These are phyloP conservation scores for Candolleomyces efflorescens DNA, from an alignment of 768 basidiomycete species.

Conservation along the genomic window DNA sequence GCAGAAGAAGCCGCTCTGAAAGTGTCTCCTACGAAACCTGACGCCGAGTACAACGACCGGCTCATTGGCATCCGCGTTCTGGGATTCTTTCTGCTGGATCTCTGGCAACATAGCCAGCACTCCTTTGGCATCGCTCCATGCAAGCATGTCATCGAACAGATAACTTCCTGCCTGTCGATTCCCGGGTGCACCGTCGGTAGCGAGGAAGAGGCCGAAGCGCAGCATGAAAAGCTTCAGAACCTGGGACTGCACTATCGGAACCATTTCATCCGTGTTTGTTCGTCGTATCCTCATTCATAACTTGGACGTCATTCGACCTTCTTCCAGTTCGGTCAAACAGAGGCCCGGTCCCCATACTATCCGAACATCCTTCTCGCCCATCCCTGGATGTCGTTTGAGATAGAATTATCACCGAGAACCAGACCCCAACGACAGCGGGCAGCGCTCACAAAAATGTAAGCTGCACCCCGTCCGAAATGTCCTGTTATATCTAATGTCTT, in stretches of 20 bases:
- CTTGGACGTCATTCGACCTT: neutral
- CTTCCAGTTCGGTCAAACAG: neutral
- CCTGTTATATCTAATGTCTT: neutral
- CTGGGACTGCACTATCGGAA: neutral
- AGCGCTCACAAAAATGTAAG: neutral
- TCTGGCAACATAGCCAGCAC: neutral
- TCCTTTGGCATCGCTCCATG: neutral
- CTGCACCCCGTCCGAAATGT: neutral
- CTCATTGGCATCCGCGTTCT: neutral
- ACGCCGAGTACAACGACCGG: neutral
- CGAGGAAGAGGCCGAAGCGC: too few relatives aligned
- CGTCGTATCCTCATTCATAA: neutral
- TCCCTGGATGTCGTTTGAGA: neutral
- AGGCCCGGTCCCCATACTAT: neutral
- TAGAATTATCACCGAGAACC: neutral
- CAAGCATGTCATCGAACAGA: neutral
- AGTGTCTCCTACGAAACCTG: too few relatives aligned
- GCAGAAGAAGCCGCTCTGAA: too few relatives aligned
- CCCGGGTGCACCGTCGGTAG: too few relatives aligned
- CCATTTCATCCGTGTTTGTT: neutral
- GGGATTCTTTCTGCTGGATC: neutral
- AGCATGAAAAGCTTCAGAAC: neutral
- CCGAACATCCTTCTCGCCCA: neutral
- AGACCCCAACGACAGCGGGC: neutral
- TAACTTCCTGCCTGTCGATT: neutral